These are phyloP conservation scores for Venturia effusa DNA, from an alignment of 2,329 filamentous ascomycete species.

Conservation along the genomic window DNA sequence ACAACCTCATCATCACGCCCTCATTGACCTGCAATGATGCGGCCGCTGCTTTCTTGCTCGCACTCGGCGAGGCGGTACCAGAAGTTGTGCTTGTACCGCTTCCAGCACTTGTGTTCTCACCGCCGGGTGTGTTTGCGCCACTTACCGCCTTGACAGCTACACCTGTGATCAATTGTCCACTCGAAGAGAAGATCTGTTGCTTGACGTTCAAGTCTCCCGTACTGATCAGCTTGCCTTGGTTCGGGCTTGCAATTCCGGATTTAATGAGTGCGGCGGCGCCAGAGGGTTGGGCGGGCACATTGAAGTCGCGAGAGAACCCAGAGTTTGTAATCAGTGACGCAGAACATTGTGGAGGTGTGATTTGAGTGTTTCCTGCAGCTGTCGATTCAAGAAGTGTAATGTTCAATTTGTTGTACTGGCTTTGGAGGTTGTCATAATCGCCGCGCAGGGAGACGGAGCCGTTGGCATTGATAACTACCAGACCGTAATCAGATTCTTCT, in stretches of 20 bases:
- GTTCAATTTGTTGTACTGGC: constrained; percentile 66
- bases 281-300: constrained; percentile 56
- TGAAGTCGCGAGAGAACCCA: constrained; percentile 70
- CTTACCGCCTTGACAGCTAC: constrained; percentile 47
- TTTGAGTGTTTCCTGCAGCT: constrained; percentile 44
- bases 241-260: constrained; percentile 57
- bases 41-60: constrained; percentile 9
- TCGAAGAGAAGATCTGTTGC: constrained; percentile 45
- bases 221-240: constrained; percentile 44
- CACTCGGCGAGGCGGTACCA: background rate
- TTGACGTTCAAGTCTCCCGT: constrained; percentile 47
- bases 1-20: background rate
- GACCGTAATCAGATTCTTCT: constrained; percentile 50
- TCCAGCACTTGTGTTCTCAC: background rate
- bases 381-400: constrained; percentile 54
- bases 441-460: constrained; percentile 30
- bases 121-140: constrained; percentile 21
- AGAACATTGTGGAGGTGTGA: constrained; percentile 53
- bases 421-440: constrained; percentile 57
- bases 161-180: constrained; percentile 48
- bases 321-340: constrained; percentile 51
- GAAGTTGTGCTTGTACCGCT: background rate
- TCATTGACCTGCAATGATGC: background rate
- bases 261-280: constrained; percentile 64
- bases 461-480: constrained; percentile 35